Evolutionary conservation across 2,329 filamentous ascomycete species (phyloP).

Genomic region (Fusarium brachygibbosum): DNA sequence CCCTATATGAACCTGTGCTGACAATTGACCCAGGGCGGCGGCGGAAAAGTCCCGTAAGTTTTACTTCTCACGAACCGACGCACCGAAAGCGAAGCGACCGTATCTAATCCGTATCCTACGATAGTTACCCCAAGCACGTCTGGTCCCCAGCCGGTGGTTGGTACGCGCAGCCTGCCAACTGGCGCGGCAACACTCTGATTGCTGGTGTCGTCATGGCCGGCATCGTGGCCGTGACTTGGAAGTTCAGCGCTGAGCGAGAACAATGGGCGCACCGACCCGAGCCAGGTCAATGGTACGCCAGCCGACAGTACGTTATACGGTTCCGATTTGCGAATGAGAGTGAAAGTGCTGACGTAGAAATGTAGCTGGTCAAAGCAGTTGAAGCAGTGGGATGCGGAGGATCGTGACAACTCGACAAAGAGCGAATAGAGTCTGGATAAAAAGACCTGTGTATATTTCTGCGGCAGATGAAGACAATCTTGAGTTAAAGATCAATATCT

Average conservation of each 20-base stretch:
- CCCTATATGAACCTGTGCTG: slow-evolving; percentile 51
- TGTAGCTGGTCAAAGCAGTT: slow-evolving; percentile 62
- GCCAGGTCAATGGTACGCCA: slow-evolving; percentile 82
- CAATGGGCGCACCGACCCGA: slow-evolving; percentile 81
- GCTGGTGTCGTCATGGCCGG: slow-evolving; percentile 77
- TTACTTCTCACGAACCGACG: slow-evolving; percentile 39
- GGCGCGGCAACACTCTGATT: slow-evolving; percentile 90
- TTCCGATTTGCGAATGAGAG: not conserved
- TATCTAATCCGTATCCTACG: slow-evolving; percentile 28
- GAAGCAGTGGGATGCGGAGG: slow-evolving; percentile 61
- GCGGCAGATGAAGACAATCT: slow-evolving; percentile 35
- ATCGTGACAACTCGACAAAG: slow-evolving; percentile 52
- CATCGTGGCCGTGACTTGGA: slow-evolving; percentile 77
- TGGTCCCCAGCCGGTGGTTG: slow-evolving; percentile 99
- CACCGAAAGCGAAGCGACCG: slow-evolving; percentile 25
- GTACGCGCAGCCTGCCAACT: slow-evolving; percentile 96
- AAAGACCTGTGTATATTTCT: slow-evolving; percentile 45
- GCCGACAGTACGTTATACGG: slow-evolving; percentile 77
- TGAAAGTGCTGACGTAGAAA: slow-evolving; percentile 40
- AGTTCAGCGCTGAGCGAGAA: slow-evolving; percentile 80
- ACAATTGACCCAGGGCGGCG: slow-evolving; percentile 74
- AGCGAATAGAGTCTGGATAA: slow-evolving; percentile 37
- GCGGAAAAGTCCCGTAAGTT: slow-evolving; percentile 73
- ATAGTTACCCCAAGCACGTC: slow-evolving; percentile 96
- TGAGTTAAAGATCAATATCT: slow-evolving; percentile 25